phyloP scores from a whole-genome alignment of 176 grass and related monocot species.

The Ananas comosus region DNA sequence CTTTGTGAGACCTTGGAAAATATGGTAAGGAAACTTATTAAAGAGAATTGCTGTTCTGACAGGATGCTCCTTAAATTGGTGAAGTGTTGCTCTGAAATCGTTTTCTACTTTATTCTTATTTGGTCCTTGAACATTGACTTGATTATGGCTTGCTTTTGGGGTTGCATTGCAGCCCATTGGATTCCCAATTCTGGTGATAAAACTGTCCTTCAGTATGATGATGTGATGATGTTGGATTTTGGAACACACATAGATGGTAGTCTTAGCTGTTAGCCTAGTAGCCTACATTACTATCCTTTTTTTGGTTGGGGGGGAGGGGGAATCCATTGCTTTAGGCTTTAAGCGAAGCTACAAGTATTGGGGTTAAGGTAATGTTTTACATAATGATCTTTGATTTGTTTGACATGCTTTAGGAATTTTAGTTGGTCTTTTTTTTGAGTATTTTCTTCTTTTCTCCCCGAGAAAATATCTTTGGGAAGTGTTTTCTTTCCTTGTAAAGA shows the following conservation, averaged over 20 bases:
- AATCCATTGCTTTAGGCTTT: too few species aligned
- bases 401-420: not conserved
- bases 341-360: not conserved
- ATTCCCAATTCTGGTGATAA: too few species aligned
- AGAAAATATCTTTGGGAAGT: not conserved
- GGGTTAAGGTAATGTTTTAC: slow-evolving; percentile 54
- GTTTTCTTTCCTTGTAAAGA: not conserved
- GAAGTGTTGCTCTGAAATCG: not conserved
- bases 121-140: not conserved
- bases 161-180: slow-evolving; percentile 19
- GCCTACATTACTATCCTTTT: too few species aligned
- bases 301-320: too few species aligned
- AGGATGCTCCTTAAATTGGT: slow-evolving; percentile 51
- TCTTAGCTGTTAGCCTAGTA: too few species aligned
- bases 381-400: not conserved
- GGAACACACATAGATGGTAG: too few species aligned
- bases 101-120: slow-evolving; percentile 1
- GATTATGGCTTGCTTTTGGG: slow-evolving; percentile 28
- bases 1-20: slow-evolving; percentile 62
- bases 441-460: not conserved
- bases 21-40: slow-evolving; percentile 30
- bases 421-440: not conserved
- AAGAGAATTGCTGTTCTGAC: slow-evolving; percentile 42
- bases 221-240: too few species aligned
- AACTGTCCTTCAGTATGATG: too few species aligned